Base-by-base conservation (phyloP, 106 monocot species). In the Narthecium ossifragum region DNA sequence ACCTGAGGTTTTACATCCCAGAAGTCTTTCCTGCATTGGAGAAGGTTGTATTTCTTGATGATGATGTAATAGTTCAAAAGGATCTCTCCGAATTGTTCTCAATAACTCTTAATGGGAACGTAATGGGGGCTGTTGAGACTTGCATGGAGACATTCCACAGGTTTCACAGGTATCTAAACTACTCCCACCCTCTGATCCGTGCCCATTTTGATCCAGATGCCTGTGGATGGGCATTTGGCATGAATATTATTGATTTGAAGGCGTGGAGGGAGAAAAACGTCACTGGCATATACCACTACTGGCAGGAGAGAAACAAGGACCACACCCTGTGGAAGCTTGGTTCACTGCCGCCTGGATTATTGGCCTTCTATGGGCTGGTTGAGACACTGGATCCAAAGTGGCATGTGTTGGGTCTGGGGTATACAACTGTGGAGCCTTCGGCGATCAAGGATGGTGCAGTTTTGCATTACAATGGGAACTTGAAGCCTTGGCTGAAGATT, bases 401-500 rank as follows among this genome's bases (percentile, higher is more conserved):
- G 89, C 89, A 89, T 45, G 89, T 89, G 8, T 60, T 89, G 20
- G 84, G 89, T 5, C 51, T 89, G 24, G 89, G 89, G 0, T 89
- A 89, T 57, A 77, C 84, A 1, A 81, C 67, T 32, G 89, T 89
- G 57, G 80, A 85, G 15, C 68, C 48, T 2, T 48, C 68, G 3
- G 18, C 25, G 27, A 80, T 89, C n/a, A 56, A 59, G 29, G 74
- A 67, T 6, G 89, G 89, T 1, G 89, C 84, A 5, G 89, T 89
- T 13, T 39, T 89, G 55, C 89, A 89, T 47, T 89, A 75, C 53
- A 89, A 89, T 67, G 89, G 89, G 26, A 89, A 89, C 65, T 72
- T 84, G 85, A 89, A 89, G 38, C 89, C 89, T 15, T 89, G 89
- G 89, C 39, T 89, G 54, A 89, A 81, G 72, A 89, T 89, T 65